phyloP scores from a whole-genome alignment of 192 early-diverging fungal genomes.

The Dissophora globulifera region DNA sequence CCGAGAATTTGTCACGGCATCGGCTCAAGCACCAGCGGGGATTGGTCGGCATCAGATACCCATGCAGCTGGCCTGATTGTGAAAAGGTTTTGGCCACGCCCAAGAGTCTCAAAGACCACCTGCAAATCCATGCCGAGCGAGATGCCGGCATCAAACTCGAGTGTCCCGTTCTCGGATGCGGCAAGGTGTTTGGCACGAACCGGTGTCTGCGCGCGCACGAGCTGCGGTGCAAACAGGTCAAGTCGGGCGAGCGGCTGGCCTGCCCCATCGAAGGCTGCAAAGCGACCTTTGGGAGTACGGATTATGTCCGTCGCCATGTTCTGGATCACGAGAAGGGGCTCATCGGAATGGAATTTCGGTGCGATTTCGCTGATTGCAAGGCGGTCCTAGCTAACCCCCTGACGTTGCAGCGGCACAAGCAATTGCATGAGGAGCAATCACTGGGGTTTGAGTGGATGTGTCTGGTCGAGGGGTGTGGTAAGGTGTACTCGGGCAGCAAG shows the following conservation, averaged over 20 bases:
- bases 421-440: conserved; percentile 50
- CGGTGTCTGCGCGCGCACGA: conserved; percentile 49
- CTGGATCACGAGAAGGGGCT: conserved; percentile 51
- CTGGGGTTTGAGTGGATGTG: conserved; percentile 50
- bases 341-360: conserved; percentile 37
- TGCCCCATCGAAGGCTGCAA: conserved; percentile 39
- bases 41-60: conserved; percentile 44
- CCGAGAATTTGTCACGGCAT: conserved; percentile 43
- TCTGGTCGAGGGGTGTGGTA: conserved; percentile 29
- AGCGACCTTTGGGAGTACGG: conserved; percentile 44
- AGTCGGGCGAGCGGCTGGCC: conserved; percentile 34
- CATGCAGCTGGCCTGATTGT: conserved; percentile 42
- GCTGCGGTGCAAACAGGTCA: conserved; percentile 48
- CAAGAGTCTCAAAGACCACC: conserved; percentile 45
- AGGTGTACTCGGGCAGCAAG: conserved; percentile 48
- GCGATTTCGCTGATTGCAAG: conserved; percentile 42
- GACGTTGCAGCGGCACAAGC: conserved; percentile 50
- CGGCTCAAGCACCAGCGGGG: conserved; percentile 43
- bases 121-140: conserved; percentile 50
- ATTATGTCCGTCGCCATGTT: conserved; percentile 51
- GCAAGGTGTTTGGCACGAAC: conserved; percentile 48
- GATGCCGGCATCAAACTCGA: conserved; percentile 37
- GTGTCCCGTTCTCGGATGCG: conserved; percentile 37
- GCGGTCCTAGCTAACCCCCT: conserved; percentile 47
- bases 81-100: conserved; percentile 44